Base-by-base conservation (phyloP, 2,329 filamentous ascomycete species). In the Neopestalotiopsis clavispora region DNA sequence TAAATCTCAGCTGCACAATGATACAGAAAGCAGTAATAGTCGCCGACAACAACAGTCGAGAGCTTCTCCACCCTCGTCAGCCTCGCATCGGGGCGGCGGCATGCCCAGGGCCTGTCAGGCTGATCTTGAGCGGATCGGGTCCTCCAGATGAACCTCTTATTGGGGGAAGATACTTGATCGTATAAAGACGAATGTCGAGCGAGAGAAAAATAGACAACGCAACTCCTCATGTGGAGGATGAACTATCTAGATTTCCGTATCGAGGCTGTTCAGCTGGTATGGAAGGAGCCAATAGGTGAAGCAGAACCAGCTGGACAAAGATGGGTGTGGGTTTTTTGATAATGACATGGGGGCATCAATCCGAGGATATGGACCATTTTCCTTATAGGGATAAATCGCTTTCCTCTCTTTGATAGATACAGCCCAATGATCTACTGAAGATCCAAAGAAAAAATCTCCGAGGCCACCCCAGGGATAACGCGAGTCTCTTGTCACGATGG, bases 111-210 rank as follows among this genome's bases (percentile, higher is more conserved):
- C 14, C 7, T 62, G 30, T 20, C 32, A 62, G 40, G 59, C 30
- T 34, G 59, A 62, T 10, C 32, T 62, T 34, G 59, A 62, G 13
- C 59, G 59, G 9, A 62, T 62, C 40, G 59, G 59, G 4, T 34
- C 59, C 14, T 38, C 32, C 12, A 20, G 59, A 14, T 62, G 32
- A 62, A 4, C 0, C 4, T 28, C 23, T 28, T 34, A 4, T 17
- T 9, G 28, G 30, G 2, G 23, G 57, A 58, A 58, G 20, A 23
- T 30, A 28, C 23, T 14, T 12, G 23, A 6, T 4, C 6, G 14
- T 6, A n/a, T 5, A 38, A 30, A 7, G 32, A 30, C 32, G 17
- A n/a, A 12, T 20, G 7, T 52, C n/a, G 45, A n/a, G 5, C 45
- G 4, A 52, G 45, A 52, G 20, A 28, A 28, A 28, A 28, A 28